Percentiles rank a stretch among this genome's conserved stretches.
These are phyloP conservation scores for Wallacemonas sp. DNA, from an alignment of 208 protist species.

Conservation along the genomic window DNA sequence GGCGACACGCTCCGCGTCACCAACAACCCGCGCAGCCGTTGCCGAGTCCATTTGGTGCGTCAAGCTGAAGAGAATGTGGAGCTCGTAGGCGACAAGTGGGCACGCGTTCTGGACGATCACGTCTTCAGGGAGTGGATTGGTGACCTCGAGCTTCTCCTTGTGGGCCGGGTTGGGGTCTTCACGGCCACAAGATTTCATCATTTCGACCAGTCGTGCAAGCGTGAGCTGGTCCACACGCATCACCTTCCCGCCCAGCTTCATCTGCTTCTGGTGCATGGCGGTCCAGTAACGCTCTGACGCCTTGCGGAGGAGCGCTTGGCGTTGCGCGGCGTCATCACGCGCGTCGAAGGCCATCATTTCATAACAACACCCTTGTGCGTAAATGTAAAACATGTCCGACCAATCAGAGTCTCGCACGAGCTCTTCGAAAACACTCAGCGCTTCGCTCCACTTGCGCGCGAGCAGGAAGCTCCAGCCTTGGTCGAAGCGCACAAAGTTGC, in stretches of 20 bases:
- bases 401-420: conserved; percentile 51
- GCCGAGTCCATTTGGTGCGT: conserved; percentile 26
- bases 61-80: conserved; percentile 34
- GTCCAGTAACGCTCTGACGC: conserved; percentile 49
- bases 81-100: conserved; percentile 41
- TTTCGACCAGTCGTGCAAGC: conserved; percentile 43
- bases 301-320: conserved; percentile 6
- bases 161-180: conserved; percentile 29
- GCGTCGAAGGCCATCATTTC: conserved; percentile 42
- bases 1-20: conserved; percentile 15
- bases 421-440: conserved; percentile 21
- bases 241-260: conserved; percentile 42
- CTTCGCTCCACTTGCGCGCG: conserved; percentile 31
- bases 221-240: conserved; percentile 50
- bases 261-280: conserved; percentile 48
- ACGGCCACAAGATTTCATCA: conserved; percentile 24
- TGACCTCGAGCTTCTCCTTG: conserved; percentile 23
- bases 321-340: conserved; percentile 2
- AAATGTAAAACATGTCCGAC: conserved; percentile 60
- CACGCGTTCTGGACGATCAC: conserved; percentile 35
- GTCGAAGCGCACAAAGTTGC: conserved; percentile 60
- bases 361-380: conserved; percentile 52
- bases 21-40: conserved; percentile 12
- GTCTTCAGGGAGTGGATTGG: conserved; percentile 21
- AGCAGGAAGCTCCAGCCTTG: conserved; percentile 43